Evolutionary conservation across 306 rosid genomes (phyloP), one percentile per base, ranked within the genome.

Genomic region (Leucaena leucocephala): DNA sequence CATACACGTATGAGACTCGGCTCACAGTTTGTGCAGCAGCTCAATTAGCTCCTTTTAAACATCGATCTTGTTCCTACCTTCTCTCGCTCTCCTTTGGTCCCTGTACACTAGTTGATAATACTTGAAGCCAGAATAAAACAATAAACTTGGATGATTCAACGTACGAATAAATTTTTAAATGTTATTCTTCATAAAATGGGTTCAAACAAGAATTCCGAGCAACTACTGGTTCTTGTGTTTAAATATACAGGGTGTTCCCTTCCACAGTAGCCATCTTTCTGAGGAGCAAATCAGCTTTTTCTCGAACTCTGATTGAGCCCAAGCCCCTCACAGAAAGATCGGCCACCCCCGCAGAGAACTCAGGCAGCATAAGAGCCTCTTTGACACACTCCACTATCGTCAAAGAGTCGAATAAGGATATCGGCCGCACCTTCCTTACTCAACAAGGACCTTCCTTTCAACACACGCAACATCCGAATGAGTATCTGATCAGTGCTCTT

Each of bases 351-450:
- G 74, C 77, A 4, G 87, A 78, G 71, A 92, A 91, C 39, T 86
- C 89, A 0, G 92, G 88, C 64, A 85, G 48, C 83, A 78, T 43
- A 71, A 87, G 36, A 73, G 97, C 90, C 57, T 91, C 97, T 46
- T 73, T 82, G 11, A 88, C 71, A 22, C 86, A 86, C 0, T 64
- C 86, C 92, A 46, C 90, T 89, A 11, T 92, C 97, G 12, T 94
- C 92, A 17, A 92, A 92, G 40, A 94, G 89, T 19, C 90, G 82
- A 35, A 86, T 49, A 54, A 92, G 97, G 34, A 94, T 87, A 67
- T 94, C 97, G 10, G 86, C 78, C 6, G 92, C 95, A 5, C 97
- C 97, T 50, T 94, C 98, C 65, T 92, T 92, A 38, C 97, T 87
- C 87, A 87, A 39, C 92, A 88, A 81, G 63, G 93, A 88, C 88